Conservation (phyloP, 78 protist species). For the Bigelowiella natans region DNA sequence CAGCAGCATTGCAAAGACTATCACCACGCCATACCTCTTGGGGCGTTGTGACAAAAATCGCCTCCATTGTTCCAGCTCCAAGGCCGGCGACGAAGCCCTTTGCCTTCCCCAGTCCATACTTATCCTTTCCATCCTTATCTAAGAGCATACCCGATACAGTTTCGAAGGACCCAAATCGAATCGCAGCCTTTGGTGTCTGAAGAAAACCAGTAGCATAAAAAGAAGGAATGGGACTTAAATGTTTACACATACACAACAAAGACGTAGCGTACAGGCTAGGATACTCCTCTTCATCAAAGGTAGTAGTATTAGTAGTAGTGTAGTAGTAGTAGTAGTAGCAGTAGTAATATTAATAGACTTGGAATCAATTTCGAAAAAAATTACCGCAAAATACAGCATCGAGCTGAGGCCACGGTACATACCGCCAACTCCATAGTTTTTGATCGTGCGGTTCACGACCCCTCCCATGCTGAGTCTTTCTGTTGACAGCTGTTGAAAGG, state of each 20-base stretch:
- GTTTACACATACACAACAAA: too few species aligned
- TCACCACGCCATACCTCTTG: too few species aligned
- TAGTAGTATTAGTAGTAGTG: too few species aligned
- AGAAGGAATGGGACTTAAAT: too few species aligned
- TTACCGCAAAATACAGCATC: neutral
- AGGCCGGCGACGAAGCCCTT: neutral
- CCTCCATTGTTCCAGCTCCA: neutral
- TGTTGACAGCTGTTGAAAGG: neutral
- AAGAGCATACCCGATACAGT: neutral
- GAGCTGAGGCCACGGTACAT: neutral
- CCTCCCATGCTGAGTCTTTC: neutral
- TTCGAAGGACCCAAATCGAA: neutral
- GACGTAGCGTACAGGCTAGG: too few species aligned
- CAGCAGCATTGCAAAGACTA: too few species aligned
- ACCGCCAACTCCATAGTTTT: neutral
- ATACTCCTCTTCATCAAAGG: too few species aligned
- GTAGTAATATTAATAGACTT: too few species aligned
- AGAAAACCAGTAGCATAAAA: too few species aligned
- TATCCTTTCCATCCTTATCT: neutral
- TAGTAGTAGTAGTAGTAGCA: too few species aligned
- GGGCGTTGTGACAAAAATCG: neutral
- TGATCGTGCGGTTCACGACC: neutral
- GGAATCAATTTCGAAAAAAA: too few species aligned
- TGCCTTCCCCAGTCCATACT: neutral
- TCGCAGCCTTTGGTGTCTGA: neutral